A percentile compares a stretch with the other conserved stretches of the same genome.
These are phyloP conservation scores for Flaveria linearis DNA, from an alignment of 129 eudicot genomes.

Conservation along the genomic window DNA sequence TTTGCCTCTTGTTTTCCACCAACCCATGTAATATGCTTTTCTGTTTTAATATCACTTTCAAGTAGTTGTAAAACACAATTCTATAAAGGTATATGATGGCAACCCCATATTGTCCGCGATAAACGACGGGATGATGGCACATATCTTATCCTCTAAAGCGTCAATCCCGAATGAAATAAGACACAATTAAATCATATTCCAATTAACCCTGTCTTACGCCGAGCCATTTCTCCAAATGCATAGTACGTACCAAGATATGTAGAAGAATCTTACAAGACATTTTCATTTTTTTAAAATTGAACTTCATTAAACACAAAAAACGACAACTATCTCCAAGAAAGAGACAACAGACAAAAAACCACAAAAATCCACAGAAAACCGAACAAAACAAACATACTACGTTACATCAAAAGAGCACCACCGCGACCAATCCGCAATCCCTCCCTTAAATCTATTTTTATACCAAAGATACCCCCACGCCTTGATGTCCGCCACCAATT, in stretches of 20 bases:
- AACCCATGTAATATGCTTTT: not conserved
- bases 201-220: not conserved
- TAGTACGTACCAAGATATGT: not conserved
- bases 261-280: slow-evolving; percentile 7
- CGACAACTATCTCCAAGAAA: no score
- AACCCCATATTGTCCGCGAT: not conserved
- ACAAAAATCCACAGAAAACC: no score
- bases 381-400: no score
- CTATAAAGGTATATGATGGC: not conserved
- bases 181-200: not conserved
- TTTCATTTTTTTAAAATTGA: no score
- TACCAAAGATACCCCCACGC: no score
- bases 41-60: not conserved
- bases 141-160: not conserved
- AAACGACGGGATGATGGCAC: not conserved
- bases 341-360: no score
- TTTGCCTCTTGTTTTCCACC: not conserved
- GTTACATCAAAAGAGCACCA: no score
- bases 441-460: no score
- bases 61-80: not conserved
- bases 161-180: not conserved
- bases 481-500: no score
- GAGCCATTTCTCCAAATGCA: not conserved
- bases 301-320: no score
- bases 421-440: no score